phyloP scores from a whole-genome alignment of 805 yeast genomes.

The Suhomyces canberraensis region DNA sequence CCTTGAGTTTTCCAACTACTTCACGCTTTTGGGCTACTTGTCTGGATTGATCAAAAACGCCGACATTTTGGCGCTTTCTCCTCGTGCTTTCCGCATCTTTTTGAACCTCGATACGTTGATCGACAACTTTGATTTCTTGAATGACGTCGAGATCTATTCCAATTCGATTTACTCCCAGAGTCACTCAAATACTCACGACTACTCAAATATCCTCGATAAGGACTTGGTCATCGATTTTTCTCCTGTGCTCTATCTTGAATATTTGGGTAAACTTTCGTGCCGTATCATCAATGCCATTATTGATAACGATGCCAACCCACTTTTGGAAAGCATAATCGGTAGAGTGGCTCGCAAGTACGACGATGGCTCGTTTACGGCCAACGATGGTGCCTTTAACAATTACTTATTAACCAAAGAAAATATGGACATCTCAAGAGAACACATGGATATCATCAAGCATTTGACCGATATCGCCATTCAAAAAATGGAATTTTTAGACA shows the following conservation, averaged over 20 bases:
- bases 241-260: constrained; percentile 34
- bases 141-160: constrained; percentile 32
- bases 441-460: constrained; percentile 23
- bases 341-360: constrained; percentile 19
- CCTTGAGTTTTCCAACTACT: constrained; percentile 30
- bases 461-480: constrained; percentile 34
- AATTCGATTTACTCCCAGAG: constrained; percentile 13
- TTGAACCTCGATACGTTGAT: constrained; percentile 32
- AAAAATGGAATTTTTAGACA: constrained; percentile 48
- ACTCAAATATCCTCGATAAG: constrained; percentile 17
- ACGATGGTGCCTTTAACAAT: constrained; percentile 1
- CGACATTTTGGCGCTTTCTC: constrained; percentile 20
- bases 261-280: constrained; percentile 33
- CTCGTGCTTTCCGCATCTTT: constrained; percentile 29
- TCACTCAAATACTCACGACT: constrained; percentile 9
- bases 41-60: constrained; percentile 29
- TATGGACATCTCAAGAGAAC: constrained; percentile 21
- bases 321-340: constrained; percentile 27
- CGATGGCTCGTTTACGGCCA: constrained; percentile 3
- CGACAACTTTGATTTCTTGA: constrained; percentile 38
- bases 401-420: constrained; percentile 4
- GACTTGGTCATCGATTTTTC: constrained; percentile 31
- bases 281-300: constrained; percentile 30
- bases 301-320: constrained; percentile 20
- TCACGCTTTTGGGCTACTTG: constrained; percentile 34